These are phyloP conservation scores for Neurospora sublineolata DNA, from an alignment of 495 filamentous ascomycete species.

Conservation along the genomic window DNA sequence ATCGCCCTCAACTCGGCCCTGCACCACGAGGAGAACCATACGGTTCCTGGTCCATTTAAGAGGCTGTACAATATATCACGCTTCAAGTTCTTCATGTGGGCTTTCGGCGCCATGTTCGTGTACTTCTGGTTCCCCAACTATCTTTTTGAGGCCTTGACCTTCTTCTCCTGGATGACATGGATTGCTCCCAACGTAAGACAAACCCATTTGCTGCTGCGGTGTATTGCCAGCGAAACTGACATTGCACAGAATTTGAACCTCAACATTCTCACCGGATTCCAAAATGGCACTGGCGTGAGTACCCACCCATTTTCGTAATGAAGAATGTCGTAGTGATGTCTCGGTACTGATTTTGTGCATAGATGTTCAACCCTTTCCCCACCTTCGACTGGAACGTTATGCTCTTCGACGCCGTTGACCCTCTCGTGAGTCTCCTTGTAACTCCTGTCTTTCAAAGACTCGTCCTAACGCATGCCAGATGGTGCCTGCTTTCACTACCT, in stretches of 20 bases:
- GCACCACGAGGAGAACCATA: slow-evolving; percentile 23
- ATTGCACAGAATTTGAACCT: slow-evolving; percentile 16
- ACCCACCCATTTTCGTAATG: no score
- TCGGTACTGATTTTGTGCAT: background rate
- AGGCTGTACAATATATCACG: slow-evolving; percentile 22
- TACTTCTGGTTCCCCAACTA: slow-evolving; percentile 38
- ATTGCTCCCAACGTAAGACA: slow-evolving; percentile 20
- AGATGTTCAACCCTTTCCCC: slow-evolving; percentile 24
- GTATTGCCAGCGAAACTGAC: background rate
- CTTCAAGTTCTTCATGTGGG: slow-evolving; percentile 24
- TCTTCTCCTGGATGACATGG: slow-evolving; percentile 35
- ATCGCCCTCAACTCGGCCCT: slow-evolving; percentile 35
- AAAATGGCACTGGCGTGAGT: slow-evolving; percentile 19
- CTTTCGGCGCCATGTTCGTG: slow-evolving; percentile 27
- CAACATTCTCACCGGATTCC: slow-evolving; percentile 19
- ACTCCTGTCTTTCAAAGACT: no score
- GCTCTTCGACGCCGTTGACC: slow-evolving; percentile 18
- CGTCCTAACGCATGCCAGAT: slow-evolving; percentile 7
- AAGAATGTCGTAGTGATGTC: no score
- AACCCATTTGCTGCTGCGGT: background rate
- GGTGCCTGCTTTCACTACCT: slow-evolving; percentile 33
- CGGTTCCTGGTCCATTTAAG: slow-evolving; percentile 23
- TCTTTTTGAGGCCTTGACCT: slow-evolving; percentile 26
- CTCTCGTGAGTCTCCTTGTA: slow-evolving; percentile 11
- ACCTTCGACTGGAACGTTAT: slow-evolving; percentile 35